Evolutionary conservation across 805 yeast species (phyloP), one percentile per base, ranked within the genome.

Genomic region (Starmerella ratchasimensis): DNA sequence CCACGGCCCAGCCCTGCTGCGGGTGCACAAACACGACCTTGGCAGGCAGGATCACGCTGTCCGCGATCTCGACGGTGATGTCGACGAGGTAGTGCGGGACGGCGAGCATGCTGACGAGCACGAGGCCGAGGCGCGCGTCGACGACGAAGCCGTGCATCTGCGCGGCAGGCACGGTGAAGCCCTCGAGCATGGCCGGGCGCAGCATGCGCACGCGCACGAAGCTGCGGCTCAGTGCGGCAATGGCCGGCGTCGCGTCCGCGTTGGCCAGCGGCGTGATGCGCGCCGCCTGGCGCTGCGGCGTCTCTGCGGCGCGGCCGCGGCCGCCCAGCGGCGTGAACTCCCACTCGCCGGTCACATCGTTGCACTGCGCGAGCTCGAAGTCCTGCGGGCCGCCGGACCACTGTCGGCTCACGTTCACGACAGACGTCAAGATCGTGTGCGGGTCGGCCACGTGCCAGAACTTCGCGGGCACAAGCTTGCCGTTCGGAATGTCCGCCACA

Each of bases 11-110:
- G 48, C 84, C 84, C 49, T 78, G 81, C 26, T 81, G 72, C 24
- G 96, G 95, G 54, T 84, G 95, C 51, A 82, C 61, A 49, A 83
- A 86, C 17, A 74, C 74, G 19, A 84, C 90, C 45, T 73, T 66
- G 1, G 78, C 95, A 0, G 93, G 82, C 11, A 84, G 68, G 46
- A 76, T 72, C 17, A 81, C 71, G 1, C 93, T 78, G 45, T 86
- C 94, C 3, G 95, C 94, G 53, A 86, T 72, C 2, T 86, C 74
- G 16, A 86, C 68, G 33, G 72, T 65, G 18, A 84, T 67, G 56
- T 86, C 94, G 47, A 76, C 66, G 48, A 77, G 57, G 34, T 80
- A 93, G 59, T 83, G 93, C 6, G 94, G 93, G 19, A 84, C 81
- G 38, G 71, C 65, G 41, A 74, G 66, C 43, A 95, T 67, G 3